Percentiles rank a stretch among this genome's conserved stretches.
phyloP scores from a whole-genome alignment of 768 basidiomycete genomes.

The Amanita rimosa region DNA sequence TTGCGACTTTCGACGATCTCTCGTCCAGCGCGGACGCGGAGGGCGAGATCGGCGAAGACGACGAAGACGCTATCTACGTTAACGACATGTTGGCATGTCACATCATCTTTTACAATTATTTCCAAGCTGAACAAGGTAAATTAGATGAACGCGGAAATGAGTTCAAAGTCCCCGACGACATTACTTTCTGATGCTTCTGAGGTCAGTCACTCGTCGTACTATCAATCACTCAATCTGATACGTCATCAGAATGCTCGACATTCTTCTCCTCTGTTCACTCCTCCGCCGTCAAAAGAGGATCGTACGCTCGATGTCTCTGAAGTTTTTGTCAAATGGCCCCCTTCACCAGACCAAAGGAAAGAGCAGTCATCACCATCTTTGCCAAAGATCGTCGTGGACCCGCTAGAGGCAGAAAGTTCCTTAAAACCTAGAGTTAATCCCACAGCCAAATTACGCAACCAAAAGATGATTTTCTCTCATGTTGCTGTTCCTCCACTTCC shows the following conservation, averaged over 20 bases:
- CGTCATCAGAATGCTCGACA: not conserved
- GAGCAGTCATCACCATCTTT: not conserved
- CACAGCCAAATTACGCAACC: not conserved
- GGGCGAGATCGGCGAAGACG: constrained; percentile 9
- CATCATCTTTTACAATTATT: not conserved
- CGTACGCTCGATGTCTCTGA: too few species aligned
- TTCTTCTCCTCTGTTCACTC: constrained; percentile 10
- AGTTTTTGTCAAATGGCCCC: too few species aligned
- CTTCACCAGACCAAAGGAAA: not conserved
- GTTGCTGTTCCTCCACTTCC: constrained; percentile 16
- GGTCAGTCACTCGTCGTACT: not conserved
- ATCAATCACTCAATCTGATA: not conserved
- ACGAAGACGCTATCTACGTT: constrained; percentile 11
- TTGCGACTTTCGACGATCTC: constrained; percentile 4
- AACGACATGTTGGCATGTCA: constrained; percentile 11
- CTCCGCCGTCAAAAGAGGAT: constrained; percentile 7
- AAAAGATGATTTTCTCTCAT: constrained; percentile 11
- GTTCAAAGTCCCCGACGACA: constrained; percentile 3
- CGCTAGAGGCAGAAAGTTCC: not conserved
- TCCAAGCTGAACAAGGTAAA: not conserved
- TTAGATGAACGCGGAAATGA: constrained; percentile 1
- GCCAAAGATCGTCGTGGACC: not conserved
- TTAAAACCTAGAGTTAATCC: not conserved
- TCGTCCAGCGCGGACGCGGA: constrained; percentile 11
- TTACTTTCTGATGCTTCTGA: not conserved